A percentile compares a stretch with the other conserved stretches of the same genome.
phyloP scores from a whole-genome alignment of 441 rosid genomes.

The Populus hybrid region DNA sequence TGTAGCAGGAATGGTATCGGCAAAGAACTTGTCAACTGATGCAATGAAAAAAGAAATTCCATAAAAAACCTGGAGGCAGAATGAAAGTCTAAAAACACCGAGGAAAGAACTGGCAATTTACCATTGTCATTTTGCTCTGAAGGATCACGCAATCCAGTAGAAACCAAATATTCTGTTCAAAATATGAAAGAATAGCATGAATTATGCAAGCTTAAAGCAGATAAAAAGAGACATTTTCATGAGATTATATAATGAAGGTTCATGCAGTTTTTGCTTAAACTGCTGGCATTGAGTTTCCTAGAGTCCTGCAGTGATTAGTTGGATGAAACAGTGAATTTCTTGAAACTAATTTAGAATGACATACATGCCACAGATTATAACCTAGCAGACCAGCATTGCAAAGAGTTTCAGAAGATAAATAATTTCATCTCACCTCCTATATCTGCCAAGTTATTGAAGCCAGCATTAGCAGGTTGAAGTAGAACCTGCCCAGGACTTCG shows the following conservation, averaged over 20 bases:
- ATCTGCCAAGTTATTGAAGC: conserved; percentile 6
- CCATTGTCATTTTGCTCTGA: too few species aligned
- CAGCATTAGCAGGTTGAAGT: conserved; percentile 8
- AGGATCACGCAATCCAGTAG: too few species aligned
- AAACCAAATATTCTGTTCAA: neutral
- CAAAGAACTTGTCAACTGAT: conserved; percentile 20
- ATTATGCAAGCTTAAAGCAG: neutral
- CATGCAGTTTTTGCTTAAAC: neutral
- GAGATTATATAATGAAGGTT: neutral
- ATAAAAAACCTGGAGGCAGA: neutral
- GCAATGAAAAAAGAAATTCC: neutral
- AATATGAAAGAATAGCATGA: neutral
- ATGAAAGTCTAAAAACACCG: neutral
- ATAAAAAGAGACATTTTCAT: neutral
- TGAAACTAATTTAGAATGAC: too few species aligned
- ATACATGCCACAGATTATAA: too few species aligned
- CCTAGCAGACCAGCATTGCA: too few species aligned
- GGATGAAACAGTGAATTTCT: too few species aligned
- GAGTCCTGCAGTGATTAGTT: neutral
- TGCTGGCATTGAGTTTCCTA: neutral
- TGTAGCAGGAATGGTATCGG: neutral
- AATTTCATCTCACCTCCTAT: conserved; percentile 23
- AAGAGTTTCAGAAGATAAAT: neutral
- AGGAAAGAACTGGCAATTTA: neutral
- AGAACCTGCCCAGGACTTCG: neutral